Evolutionary conservation across 2,329 filamentous ascomycete species (phyloP), one percentile per base, ranked within the genome.

Genomic region (Beauveria rudraprayagi): DNA sequence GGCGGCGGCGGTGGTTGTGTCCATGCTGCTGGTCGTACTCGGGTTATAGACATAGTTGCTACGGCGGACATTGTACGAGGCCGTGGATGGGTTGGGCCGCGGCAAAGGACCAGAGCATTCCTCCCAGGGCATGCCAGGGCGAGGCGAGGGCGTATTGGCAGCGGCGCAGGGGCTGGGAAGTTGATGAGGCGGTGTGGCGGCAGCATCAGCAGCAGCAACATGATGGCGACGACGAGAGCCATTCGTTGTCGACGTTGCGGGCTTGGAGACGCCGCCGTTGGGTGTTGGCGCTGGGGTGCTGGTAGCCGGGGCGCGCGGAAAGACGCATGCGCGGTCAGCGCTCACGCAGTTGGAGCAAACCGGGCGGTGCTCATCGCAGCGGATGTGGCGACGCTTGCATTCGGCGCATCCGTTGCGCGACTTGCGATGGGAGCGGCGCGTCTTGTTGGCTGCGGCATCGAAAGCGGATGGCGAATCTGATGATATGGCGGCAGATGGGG

Each of bases 351-450:
- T 76, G 50, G 69, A 70, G 62, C 77, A 78, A 1, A 69, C 61
- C 1, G 77, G 77, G 4, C 70, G 71, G 8, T 64, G 70, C 66
- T 78, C 76, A 60, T 79, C 77, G 67, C 77, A 78, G 41, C 75
- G 75, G 59, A 76, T 75, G 50, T 77, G 75, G 1, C 75, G 70
- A 17, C 72, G 64, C 66, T 77, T 77, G 67, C 75, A 77, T 63
- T 75, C 73, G 61, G 64, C 69, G 63, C 75, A 76, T 34, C 75
- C 74, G 54, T 73, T 75, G 22, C 74, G 69, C n/a, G 74, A 76
- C 63, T 77, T 77, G 51, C 71, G 70, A 66, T 76, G 73, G 5
- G 73, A 68, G 41, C 73, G 71, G 19, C 74, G 70, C 16, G 70
- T 68, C 64, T 75, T 73, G 63, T 65, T 63, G 48, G 66, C 63